Evolutionary conservation across 768 basidiomycete species (phyloP).

Genomic region (Amanita rubescens): DNA sequence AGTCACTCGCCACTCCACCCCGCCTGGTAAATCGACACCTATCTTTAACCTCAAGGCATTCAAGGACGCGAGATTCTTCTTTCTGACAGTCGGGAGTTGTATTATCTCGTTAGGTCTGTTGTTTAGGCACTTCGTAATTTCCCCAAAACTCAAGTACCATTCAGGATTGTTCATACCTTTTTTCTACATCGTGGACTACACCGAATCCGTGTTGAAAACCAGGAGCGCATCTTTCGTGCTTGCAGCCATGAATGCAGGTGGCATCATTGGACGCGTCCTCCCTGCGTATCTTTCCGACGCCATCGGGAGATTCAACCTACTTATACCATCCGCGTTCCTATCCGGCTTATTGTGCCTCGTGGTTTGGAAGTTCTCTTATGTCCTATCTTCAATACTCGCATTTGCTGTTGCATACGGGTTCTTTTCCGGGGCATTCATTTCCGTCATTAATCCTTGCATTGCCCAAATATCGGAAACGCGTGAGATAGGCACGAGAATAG

Average conservation of each 20-base stretch:
- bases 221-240: conserved; percentile 44
- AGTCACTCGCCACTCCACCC: conserved; percentile 30
- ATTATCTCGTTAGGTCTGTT: conserved; percentile 54
- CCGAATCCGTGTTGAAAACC: conserved; percentile 34
- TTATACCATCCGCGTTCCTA: conserved; percentile 54
- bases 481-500: conserved; percentile 57
- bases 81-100: conserved; percentile 47
- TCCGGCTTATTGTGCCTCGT: conserved; percentile 52
- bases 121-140: neutral
- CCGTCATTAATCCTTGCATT: conserved; percentile 60
- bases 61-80: conserved; percentile 42
- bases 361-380: conserved; percentile 46
- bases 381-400: conserved; percentile 33
- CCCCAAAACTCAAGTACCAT: neutral
- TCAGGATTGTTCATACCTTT: conserved; percentile 61
- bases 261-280: conserved; percentile 54
- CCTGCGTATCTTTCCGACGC: conserved; percentile 60
- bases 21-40: conserved; percentile 19
- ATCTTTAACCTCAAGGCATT: conserved; percentile 29
- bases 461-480: conserved; percentile 54
- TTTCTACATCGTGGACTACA: conserved; percentile 61
- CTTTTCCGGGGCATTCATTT: conserved; percentile 61
- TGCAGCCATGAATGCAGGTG: conserved; percentile 63
- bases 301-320: conserved; percentile 60
- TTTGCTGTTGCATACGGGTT: conserved; percentile 58